phyloP scores from a whole-genome alignment of 495 filamentous ascomycete genomes.

The Xylaria castorea region DNA sequence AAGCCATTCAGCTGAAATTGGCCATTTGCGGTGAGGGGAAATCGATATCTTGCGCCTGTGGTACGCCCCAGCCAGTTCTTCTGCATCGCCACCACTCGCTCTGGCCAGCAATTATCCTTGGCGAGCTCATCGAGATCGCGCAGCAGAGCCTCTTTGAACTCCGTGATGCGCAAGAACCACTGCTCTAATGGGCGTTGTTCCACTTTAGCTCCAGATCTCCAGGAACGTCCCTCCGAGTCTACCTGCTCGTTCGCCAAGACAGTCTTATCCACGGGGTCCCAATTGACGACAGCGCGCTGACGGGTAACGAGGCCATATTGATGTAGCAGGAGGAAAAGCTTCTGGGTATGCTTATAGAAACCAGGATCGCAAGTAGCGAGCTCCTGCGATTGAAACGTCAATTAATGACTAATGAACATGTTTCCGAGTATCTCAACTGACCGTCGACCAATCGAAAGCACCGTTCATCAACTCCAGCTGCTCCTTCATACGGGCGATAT shows the following conservation, averaged over 20 bases:
- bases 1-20: constrained; percentile 52
- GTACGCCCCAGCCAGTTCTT: constrained; percentile 88
- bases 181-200: constrained; percentile 81
- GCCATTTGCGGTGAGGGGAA: constrained; percentile 57
- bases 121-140: constrained; percentile 72
- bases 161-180: constrained; percentile 88
- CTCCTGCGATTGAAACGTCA: constrained; percentile 60
- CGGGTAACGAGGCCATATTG: constrained; percentile 79
- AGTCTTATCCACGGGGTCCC: constrained; percentile 87
- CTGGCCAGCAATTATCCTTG: constrained; percentile 73
- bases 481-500: constrained; percentile 84
- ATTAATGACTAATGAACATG: constrained; percentile 24
- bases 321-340: constrained; percentile 77
- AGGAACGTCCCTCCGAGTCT: constrained; percentile 80
- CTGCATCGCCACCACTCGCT: constrained; percentile 82
- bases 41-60: constrained; percentile 72
- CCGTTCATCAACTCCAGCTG: constrained; percentile 79
- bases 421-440: constrained; percentile 52
- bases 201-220: constrained; percentile 86
- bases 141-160: constrained; percentile 75
- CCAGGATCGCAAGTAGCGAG: constrained; percentile 79
- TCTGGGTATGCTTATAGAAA: constrained; percentile 90
- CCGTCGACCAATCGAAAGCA: constrained; percentile 81
- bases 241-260: constrained; percentile 94
- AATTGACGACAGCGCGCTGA: constrained; percentile 82